These are phyloP conservation scores for Coniella vitis DNA, from an alignment of 2,329 filamentous ascomycete genomes.

Conservation along the genomic window DNA sequence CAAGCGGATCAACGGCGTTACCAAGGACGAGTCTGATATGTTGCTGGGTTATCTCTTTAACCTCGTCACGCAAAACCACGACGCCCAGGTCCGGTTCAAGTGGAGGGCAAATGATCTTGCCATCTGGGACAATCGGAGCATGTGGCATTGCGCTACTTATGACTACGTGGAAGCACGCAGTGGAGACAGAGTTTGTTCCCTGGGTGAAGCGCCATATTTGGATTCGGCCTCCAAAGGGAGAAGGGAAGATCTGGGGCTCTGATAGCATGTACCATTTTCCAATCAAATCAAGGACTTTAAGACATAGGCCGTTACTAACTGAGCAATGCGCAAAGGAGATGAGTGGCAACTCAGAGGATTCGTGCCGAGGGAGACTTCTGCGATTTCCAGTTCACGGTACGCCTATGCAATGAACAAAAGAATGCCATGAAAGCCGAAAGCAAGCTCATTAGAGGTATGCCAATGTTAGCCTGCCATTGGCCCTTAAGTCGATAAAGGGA, in stretches of 20 bases:
- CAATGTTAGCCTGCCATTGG: too few species aligned
- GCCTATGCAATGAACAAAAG: too few species aligned
- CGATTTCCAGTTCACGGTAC: too few species aligned
- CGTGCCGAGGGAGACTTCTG: too few species aligned
- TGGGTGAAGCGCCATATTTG: conserved; percentile 38
- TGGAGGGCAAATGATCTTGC: conserved; percentile 49
- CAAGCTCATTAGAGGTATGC: too few species aligned
- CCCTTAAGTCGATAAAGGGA: too few species aligned
- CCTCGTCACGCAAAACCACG: conserved; percentile 47
- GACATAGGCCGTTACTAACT: too few species aligned
- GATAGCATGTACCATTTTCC: too few species aligned
- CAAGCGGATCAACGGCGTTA: conserved; percentile 47
- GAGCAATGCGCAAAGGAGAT: too few species aligned
- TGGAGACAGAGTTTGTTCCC: conserved; percentile 35
- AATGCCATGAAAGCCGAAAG: too few species aligned
- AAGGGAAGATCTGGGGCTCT: conserved; percentile 25
- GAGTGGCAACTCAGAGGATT: too few species aligned
- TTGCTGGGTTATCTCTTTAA: conserved; percentile 43
- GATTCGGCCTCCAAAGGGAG: conserved; percentile 31
- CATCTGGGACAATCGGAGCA: conserved; percentile 60
- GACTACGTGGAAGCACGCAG: conserved; percentile 45
- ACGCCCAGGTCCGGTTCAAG: conserved; percentile 47
- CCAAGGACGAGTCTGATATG: conserved; percentile 45
- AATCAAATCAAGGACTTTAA: too few species aligned
- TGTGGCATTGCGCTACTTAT: conserved; percentile 49